Percentiles rank a stretch among this genome's conserved stretches.
These are phyloP conservation scores for Halophytophthora polymorphica DNA, from an alignment of 352 stramenopile genomes.

Conservation along the genomic window DNA sequence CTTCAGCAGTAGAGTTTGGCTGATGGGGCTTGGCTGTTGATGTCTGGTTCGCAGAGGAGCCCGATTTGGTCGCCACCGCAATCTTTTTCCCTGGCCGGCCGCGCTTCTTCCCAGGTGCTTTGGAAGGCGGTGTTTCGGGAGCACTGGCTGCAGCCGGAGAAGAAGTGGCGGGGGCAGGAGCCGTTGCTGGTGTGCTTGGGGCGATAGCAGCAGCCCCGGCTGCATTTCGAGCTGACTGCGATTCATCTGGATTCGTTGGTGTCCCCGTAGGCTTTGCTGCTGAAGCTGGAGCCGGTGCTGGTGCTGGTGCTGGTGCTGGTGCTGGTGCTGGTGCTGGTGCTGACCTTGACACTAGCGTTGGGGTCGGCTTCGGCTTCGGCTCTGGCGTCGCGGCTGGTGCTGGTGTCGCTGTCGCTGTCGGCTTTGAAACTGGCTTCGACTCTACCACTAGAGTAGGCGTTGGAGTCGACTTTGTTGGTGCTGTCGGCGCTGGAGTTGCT, in stretches of 20 bases:
- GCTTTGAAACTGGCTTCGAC: no score
- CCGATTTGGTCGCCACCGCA: conserved; percentile 1
- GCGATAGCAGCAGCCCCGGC: background rate
- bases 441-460: no score
- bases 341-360: background rate
- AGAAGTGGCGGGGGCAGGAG: background rate
- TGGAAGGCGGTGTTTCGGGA: conserved; percentile 2
- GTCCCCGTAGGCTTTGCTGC: background rate
- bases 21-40: conserved; percentile 20
- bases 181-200: background rate
- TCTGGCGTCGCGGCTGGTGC: background rate
- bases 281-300: background rate
- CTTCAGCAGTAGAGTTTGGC: no score
- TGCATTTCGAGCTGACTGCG: conserved; percentile 4
- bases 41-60: conserved; percentile 6
- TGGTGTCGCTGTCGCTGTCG: no score
- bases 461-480: no score
- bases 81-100: conserved; percentile 12
- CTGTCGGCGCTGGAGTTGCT: no score
- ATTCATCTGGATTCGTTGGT: background rate
- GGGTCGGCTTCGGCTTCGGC: background rate
- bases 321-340: background rate
- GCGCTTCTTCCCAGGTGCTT: conserved; percentile 28
- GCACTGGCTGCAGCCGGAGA: background rate
- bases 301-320: background rate